Evolutionary conservation across 164 flowering plant genomes (phyloP).

Genomic region (Cinnamomum micranthum): DNA sequence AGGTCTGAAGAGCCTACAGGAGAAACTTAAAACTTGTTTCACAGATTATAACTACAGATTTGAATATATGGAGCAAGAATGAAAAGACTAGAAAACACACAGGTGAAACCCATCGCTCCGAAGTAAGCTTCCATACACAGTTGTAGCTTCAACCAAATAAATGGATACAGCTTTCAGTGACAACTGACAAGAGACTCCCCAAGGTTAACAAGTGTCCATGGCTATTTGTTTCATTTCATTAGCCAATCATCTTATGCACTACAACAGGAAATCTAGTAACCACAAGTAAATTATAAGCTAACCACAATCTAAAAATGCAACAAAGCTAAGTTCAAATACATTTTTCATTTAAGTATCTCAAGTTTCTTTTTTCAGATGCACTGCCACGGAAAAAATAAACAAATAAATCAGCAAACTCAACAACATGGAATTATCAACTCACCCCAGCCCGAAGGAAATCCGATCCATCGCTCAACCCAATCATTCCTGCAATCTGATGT

Average conservation of each 20-base stretch:
- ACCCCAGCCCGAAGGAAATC: constrained; percentile 81
- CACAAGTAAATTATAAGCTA: not conserved
- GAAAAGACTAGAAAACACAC: not conserved
- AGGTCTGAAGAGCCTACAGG: not conserved
- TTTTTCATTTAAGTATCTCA: not conserved
- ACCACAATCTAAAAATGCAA: not conserved
- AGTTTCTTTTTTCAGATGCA: not conserved
- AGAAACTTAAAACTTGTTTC: not conserved
- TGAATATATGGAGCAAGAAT: not conserved
- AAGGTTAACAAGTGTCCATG: not conserved
- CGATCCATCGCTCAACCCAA: constrained; percentile 82
- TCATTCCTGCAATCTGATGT: constrained; percentile 98
- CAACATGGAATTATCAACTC: constrained; percentile 26
- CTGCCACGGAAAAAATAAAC: not conserved
- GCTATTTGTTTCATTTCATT: not conserved
- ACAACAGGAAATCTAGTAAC: not conserved
- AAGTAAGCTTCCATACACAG: not conserved
- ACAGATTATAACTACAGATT: not conserved
- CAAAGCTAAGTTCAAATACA: not conserved
- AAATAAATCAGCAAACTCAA: not conserved
- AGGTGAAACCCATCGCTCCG: not conserved
- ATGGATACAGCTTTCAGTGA: not conserved
- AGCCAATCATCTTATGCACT: not conserved
- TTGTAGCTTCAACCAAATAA: not conserved
- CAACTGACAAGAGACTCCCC: not conserved